Conservation (phyloP, 257 asterid genomes). For the Ocimum tenuiflorum region DNA sequence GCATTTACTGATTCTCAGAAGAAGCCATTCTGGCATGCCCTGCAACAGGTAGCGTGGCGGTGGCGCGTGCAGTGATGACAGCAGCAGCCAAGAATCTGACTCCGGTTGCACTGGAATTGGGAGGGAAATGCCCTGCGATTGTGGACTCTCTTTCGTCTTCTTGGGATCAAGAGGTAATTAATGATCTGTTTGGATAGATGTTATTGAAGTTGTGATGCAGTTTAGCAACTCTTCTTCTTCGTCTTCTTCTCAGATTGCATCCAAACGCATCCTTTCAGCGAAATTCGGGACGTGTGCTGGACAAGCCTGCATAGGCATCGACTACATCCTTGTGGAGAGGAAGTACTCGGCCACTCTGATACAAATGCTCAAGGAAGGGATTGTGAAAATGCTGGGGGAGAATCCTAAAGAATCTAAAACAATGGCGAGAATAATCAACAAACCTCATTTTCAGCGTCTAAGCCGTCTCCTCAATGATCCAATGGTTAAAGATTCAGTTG, state of each 20-base stretch:
- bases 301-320: conserved; percentile 72
- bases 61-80: conserved; percentile 51
- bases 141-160: conserved; percentile 59
- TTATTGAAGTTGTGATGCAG: too few relatives aligned
- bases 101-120: conserved; percentile 63
- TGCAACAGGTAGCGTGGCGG: conserved; percentile 42
- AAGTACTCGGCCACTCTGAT: conserved; percentile 52
- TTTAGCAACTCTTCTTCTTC: too few relatives aligned
- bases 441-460: conserved; percentile 42
- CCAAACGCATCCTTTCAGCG: conserved; percentile 56
- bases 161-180: conserved; percentile 42
- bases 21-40: too few relatives aligned
- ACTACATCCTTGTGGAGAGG: conserved; percentile 59
- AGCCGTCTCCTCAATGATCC: conserved; percentile 44
- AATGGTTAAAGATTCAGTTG: conserved; percentile 37
- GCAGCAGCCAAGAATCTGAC: conserved; percentile 76
- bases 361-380: conserved; percentile 34
- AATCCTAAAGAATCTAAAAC: conserved; percentile 37
- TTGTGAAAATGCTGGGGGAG: conserved; percentile 45
- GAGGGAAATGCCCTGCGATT: conserved; percentile 82
- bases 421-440: conserved; percentile 51
- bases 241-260: conserved; percentile 36
- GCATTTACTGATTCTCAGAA: too few relatives aligned
- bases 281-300: conserved; percentile 83
- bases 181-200: too few relatives aligned